phyloP scores from a whole-genome alignment of 2,329 filamentous ascomycete species.

The Cladophialophora yegresii region DNA sequence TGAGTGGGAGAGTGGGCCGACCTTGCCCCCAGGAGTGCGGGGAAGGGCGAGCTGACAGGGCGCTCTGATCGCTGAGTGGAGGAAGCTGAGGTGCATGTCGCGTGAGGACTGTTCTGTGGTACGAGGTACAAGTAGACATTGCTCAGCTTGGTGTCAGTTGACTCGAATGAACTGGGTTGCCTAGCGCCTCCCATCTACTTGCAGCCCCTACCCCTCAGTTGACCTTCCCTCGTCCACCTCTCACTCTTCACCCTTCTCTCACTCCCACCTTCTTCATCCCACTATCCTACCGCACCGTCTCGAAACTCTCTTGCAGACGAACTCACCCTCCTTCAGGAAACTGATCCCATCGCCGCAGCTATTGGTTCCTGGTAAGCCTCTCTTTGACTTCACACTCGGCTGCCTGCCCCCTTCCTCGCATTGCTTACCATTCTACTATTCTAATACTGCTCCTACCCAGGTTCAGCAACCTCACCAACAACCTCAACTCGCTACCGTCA shows the following conservation, averaged over 20 bases:
- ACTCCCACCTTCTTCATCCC: constrained; percentile 16
- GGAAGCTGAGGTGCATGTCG: constrained; percentile 24
- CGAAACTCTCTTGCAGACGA: constrained; percentile 9
- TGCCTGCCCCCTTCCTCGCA: constrained; percentile 5
- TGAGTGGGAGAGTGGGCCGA: constrained; percentile 9
- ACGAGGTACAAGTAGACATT: background rate
- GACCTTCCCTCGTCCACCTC: constrained; percentile 18
- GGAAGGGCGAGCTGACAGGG: constrained; percentile 18
- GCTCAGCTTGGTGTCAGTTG: constrained; percentile 21
- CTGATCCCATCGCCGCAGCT: constrained; percentile 8
- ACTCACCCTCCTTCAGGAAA: constrained; percentile 15
- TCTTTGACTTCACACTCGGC: constrained; percentile 3
- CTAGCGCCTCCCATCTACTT: constrained; percentile 12
- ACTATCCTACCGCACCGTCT: constrained; percentile 9
- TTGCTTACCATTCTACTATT: constrained; percentile 4
- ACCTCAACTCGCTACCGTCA: constrained; percentile 17
- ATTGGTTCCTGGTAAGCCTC: constrained; percentile 27
- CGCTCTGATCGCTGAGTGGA: constrained; percentile 1
- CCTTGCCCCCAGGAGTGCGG: constrained; percentile 21
- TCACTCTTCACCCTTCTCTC: constrained; percentile 22
- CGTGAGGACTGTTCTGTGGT: constrained; percentile 21
- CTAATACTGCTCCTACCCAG: constrained; percentile 2
- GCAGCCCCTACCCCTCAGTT: constrained; percentile 30
- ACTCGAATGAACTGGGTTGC: constrained; percentile 5
- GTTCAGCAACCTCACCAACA: background rate